Percentiles rank a stretch among this genome's conserved stretches.
These are phyloP conservation scores for Colletotrichum sp. DNA, from an alignment of 2,329 filamentous ascomycete genomes.

Conservation along the genomic window DNA sequence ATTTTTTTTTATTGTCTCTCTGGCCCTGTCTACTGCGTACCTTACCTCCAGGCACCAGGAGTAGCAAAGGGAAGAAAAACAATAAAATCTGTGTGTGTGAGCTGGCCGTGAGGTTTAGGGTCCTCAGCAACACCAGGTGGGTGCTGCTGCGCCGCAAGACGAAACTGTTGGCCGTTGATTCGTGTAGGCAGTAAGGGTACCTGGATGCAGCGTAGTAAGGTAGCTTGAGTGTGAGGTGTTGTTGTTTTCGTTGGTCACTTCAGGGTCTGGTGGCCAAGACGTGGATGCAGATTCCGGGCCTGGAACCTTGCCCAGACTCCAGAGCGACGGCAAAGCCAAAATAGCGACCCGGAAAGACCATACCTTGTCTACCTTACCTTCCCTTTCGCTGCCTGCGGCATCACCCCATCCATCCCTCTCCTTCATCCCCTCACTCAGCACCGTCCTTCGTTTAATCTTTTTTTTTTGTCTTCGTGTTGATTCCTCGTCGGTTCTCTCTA, in stretches of 20 bases:
- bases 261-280: background rate
- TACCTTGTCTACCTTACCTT: background rate
- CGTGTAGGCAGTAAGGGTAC: background rate
- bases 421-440: background rate
- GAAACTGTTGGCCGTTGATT: background rate
- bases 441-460: constrained; percentile 1
- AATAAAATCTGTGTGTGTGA: background rate
- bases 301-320: background rate
- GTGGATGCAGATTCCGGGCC: background rate
- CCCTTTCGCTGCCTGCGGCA: background rate
- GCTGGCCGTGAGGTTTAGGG: background rate
- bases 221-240: background rate
- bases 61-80: background rate
- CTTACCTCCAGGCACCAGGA: background rate
- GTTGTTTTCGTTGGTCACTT: background rate
- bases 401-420: background rate
- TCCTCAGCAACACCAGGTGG: background rate
- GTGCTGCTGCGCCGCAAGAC: background rate
- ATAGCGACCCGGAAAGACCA: background rate
- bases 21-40: background rate
- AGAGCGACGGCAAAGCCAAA: background rate
- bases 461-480: background rate
- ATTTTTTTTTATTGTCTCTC: background rate
- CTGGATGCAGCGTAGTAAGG: background rate
- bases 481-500: background rate